Evolutionary conservation across 768 basidiomycete species (phyloP).

Genomic region (Phylloporus sp.): DNA sequence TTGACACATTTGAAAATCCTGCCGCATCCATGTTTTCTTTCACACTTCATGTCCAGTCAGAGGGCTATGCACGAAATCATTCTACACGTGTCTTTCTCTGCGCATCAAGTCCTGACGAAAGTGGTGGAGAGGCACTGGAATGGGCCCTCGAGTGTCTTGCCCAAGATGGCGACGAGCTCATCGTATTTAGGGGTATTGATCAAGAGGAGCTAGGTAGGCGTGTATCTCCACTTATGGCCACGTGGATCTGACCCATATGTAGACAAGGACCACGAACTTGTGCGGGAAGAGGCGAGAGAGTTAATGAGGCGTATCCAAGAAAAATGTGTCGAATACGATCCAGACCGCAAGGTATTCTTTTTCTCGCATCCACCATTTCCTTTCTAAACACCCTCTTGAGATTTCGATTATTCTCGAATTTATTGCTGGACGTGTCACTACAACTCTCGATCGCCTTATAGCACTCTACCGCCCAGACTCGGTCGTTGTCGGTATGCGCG

Average conservation of each 20-base stretch:
- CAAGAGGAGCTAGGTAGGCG: slow-evolving; percentile 73
- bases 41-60: slow-evolving; percentile 80
- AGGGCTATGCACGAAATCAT: slow-evolving; percentile 69
- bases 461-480: slow-evolving; percentile 90
- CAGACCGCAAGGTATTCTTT: slow-evolving; percentile 61
- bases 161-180: slow-evolving; percentile 88
- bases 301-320: slow-evolving; percentile 78
- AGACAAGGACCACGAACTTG: slow-evolving; percentile 74
- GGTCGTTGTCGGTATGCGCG: slow-evolving; percentile 89
- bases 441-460: slow-evolving; percentile 88
- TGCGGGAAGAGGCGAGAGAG: slow-evolving; percentile 82
- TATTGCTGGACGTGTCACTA: slow-evolving; percentile 86
- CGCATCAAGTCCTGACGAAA: slow-evolving; percentile 85
- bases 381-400: slow-evolving; percentile 31
- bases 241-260: not conserved
- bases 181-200: slow-evolving; percentile 88
- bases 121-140: slow-evolving; percentile 82
- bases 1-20: slow-evolving; percentile 84
- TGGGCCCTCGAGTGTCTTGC: slow-evolving; percentile 87
- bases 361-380: not conserved
- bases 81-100: slow-evolving; percentile 88
- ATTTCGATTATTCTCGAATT: slow-evolving; percentile 91
- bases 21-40: slow-evolving; percentile 83
- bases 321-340: slow-evolving; percentile 73
- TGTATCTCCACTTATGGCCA: not conserved